Base-by-base conservation (phyloP, 1,139 yeast species). In the Kodamaea suecica region DNA sequence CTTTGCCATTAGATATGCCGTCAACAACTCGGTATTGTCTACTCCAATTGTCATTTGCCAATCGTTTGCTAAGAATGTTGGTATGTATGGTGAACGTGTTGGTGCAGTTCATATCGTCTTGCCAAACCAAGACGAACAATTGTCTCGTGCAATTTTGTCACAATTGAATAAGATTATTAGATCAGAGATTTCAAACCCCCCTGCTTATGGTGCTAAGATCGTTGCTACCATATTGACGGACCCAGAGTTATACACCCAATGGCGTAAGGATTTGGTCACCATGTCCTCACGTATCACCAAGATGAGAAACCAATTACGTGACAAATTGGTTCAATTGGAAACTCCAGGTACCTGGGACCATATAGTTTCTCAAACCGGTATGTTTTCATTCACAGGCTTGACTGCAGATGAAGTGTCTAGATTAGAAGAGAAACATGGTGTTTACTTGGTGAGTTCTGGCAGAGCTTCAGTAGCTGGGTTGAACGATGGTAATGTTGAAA, bases 41-140 rank as follows among this genome's bases (percentile, higher is more conserved):
- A 47, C 65, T 12, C 92, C 92, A 33, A 65, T 82, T 35, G 47
- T 83, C 20, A 76, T 92, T 41, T 85, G 95, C 63, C 98, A 92
- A 68, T 87, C 97, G n/a, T 92, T 92, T 63, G 96, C 97, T 37
- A 92, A 92, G 65, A 92, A 92, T 66, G 84, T 85, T 61, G 98
- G 98, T 48, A 84, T 92, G 80, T 92, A 92, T 59, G 98, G 98
- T 58, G 97, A 92, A 69, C 84, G 98, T 68, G 90, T 83, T 31
- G 98, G 98, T 45, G 95, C 95, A 13, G 76, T 92, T 59, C 95
- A 87, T 57, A 57, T 86, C 21, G 72, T 86, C 40, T 57, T 80
- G 17, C 73, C 77, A 34, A 65, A 66, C 36, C 54, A 55, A 13
- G 68, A 63, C 44, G 59, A 57, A 10, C 50, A 35, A 2, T 58